A percentile compares a stretch with the other conserved stretches of the same genome.
Evolutionary conservation across 192 early-diverging fungal genomes (phyloP).

Genomic region (Pecoramyces ruminantium): DNA sequence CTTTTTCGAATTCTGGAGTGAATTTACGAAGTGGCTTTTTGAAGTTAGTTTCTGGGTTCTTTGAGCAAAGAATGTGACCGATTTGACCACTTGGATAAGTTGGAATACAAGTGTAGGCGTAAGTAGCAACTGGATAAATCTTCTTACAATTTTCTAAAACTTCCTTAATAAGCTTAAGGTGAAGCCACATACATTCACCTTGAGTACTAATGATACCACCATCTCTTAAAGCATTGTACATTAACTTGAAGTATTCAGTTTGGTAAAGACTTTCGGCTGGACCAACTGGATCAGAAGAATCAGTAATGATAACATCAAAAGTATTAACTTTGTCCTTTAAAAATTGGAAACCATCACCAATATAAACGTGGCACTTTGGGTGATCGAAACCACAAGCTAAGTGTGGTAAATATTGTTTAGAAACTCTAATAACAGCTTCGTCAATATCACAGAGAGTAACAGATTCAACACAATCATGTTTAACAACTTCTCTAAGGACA

Average conservation of each 20-base stretch:
- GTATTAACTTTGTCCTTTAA: constrained; percentile 67
- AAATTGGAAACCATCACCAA: constrained; percentile 93
- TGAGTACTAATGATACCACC: constrained; percentile 92
- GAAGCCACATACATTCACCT: constrained; percentile 99
- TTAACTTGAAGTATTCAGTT: constrained; percentile 80
- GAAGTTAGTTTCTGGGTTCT: constrained; percentile 55
- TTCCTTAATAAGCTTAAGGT: constrained; percentile 77
- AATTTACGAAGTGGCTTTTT: constrained; percentile 59
- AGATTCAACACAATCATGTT: constrained; percentile 83
- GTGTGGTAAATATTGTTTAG: constrained; percentile 82
- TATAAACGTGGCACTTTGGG: constrained; percentile 84
- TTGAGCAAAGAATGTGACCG: constrained; percentile 86
- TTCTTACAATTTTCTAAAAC: constrained; percentile 62
- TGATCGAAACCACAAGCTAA: constrained; percentile 88
- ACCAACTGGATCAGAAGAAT: constrained; percentile 94
- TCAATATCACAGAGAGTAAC: constrained; percentile 95
- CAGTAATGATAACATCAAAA: constrained; percentile 98
- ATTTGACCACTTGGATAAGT: constrained; percentile 98
- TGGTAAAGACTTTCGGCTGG: constrained; percentile 91
- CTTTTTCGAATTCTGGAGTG: constrained; percentile 59
- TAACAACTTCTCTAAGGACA: constrained; percentile 93
- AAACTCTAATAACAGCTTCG: constrained; percentile 78
- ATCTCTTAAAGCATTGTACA: constrained; percentile 71
- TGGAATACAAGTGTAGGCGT: constrained; percentile 86
- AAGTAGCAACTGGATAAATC: constrained; percentile 82